Evolutionary conservation across 176 grass and related monocot genomes (phyloP), one percentile per base, ranked within the genome.

Genomic region (Avena atlantica): DNA sequence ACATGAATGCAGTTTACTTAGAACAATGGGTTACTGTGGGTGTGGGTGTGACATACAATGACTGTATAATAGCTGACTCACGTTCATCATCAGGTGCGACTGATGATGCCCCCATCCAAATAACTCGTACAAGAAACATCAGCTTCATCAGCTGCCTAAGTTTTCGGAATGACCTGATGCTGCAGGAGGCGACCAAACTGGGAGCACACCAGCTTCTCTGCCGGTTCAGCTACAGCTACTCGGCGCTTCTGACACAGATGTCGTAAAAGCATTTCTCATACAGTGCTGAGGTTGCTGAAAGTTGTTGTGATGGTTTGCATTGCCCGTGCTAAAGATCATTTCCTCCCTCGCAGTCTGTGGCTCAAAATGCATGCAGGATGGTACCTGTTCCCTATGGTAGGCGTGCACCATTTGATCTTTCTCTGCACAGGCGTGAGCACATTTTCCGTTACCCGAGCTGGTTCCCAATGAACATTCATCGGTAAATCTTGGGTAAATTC

Each of bases 351-450:
- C 76, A 14, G 42, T 57, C 36, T 17, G 85, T 57, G 73, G 64
- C 12, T 86, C 58, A 40, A 90, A 81, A 67, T 83, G 49, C 5
- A 55, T 70, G 13, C 83, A 64, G 17, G 81, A 80, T 1, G 95
- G 93, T 9, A 98, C 95, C 80, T 98, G 86, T 20, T 87, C 72
- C 65, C 93, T 90, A 98, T 93, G 75, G 80, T 92, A 70, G 95
- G 29, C 29, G 29, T 31, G 95, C 34, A 98, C 95, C 93, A 92
- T 93, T 90, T 98, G 95, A 79, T 98, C 95, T 42, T 71, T 57
- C 93, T 83, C 83, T 89, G 86, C 27, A 31, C 83, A 53, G 87
- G 47, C 31, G 81, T 81, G 42, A n/a, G 74, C 66, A 70, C 72
- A 80, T 90, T 93, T 48, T 76, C 76, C 3, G 81, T 86, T 62